Conservation (phyloP, 305 asterid genomes). For the Solanum chacoense region DNA sequence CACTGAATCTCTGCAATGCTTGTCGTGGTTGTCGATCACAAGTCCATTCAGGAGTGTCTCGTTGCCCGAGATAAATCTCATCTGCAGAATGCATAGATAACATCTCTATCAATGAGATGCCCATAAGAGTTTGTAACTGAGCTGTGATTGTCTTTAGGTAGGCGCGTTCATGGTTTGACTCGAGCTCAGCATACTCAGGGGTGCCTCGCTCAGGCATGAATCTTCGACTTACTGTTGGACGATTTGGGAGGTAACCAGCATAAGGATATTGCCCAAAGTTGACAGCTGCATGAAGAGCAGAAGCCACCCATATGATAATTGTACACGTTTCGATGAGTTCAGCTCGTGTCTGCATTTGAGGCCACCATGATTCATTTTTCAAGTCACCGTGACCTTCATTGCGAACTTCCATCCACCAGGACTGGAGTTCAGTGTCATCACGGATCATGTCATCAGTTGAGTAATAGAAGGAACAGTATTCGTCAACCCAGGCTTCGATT, state of each 20-base stretch:
- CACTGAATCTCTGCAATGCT: not conserved
- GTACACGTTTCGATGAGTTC: conserved; percentile 67
- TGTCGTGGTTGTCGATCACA: not conserved
- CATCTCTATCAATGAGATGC: conserved; percentile 70
- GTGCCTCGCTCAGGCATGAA: conserved; percentile 73
- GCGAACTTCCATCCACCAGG: conserved; percentile 85
- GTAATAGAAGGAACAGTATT: conserved; percentile 65
- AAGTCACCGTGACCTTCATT: conserved; percentile 78
- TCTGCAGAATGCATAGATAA: conserved; percentile 74
- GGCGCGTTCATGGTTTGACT: conserved; percentile 42
- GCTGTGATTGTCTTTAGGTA: conserved; percentile 77
- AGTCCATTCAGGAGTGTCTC: conserved; percentile 7
- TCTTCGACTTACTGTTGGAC: conserved; percentile 74
- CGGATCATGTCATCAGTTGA: conserved; percentile 30
- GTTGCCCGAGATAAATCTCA: conserved; percentile 8
- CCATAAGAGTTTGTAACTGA: conserved; percentile 73
- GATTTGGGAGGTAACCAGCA: conserved; percentile 88
- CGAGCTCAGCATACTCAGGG: conserved; percentile 54
- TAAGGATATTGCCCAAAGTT: conserved; percentile 88
- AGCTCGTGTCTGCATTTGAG: conserved; percentile 44
- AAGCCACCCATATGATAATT: conserved; percentile 77
- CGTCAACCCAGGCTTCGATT: conserved; percentile 60
- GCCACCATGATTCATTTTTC: conserved; percentile 82
- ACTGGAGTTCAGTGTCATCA: conserved; percentile 60
- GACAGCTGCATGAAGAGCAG: conserved; percentile 96